These are phyloP conservation scores for Neocatenulostroma microsporum DNA, from an alignment of 2,329 filamentous ascomycete genomes.

Conservation along the genomic window DNA sequence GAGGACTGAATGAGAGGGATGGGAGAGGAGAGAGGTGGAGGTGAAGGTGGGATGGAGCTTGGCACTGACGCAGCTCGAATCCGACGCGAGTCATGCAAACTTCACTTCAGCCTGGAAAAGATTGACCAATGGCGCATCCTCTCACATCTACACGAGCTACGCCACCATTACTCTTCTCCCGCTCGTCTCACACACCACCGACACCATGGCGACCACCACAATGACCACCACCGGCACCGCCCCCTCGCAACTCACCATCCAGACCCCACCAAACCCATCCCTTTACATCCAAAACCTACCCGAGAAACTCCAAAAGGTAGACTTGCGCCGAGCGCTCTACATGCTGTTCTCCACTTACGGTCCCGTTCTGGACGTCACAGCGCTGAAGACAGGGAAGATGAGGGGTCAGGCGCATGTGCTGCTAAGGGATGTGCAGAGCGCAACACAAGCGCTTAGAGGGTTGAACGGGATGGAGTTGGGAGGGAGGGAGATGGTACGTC, in stretches of 20 bases:
- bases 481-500: slow-evolving; percentile 71
- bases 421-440: slow-evolving; percentile 81
- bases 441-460: slow-evolving; percentile 85
- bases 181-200: slow-evolving; percentile 4
- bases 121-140: neutral
- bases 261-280: slow-evolving; percentile 38
- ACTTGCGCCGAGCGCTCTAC: slow-evolving; percentile 81
- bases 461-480: slow-evolving; percentile 81
- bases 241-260: neutral
- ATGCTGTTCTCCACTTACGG: slow-evolving; percentile 92
- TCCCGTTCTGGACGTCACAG: slow-evolving; percentile 82
- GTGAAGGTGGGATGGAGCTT: slow-evolving; percentile 3
- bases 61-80: slow-evolving; percentile 7
- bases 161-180: neutral
- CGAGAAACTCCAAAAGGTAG: slow-evolving; percentile 80
- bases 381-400: slow-evolving; percentile 84
- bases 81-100: neutral
- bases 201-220: slow-evolving; percentile 7
- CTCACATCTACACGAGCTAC: no score
- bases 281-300: slow-evolving; percentile 87
- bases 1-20: neutral
- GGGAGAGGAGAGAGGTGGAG: neutral
- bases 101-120: neutral
- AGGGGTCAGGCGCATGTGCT: slow-evolving; percentile 91
- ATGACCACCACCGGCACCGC: slow-evolving; percentile 3